Conservation (phyloP, 129 eudicot genomes). For the Centella asiatica region DNA sequence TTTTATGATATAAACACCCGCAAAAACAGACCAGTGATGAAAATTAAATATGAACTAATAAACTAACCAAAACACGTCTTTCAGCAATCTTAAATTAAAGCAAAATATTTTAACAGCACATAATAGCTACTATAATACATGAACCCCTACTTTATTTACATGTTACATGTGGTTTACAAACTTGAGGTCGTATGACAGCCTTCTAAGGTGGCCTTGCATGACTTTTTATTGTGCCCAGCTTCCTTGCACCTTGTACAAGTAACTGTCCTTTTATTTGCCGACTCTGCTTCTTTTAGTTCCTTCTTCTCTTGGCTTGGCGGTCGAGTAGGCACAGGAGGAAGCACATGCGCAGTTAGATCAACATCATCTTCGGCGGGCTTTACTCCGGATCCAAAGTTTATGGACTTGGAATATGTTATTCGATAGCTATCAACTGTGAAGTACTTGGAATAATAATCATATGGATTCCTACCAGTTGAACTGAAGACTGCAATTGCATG, state of each 20-base stretch:
- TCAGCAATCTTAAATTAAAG: neutral
- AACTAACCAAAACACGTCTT: neutral
- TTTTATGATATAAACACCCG: no score
- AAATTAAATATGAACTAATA: neutral
- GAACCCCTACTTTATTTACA: neutral
- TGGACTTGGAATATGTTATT: conserved; percentile 40
- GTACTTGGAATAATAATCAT: conserved; percentile 51
- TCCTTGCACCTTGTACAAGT: conserved; percentile 73
- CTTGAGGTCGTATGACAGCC: neutral
- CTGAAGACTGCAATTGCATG: conserved; percentile 71
- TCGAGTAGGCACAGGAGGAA: conserved; percentile 53
- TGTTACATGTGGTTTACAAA: neutral
- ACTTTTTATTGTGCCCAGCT: conserved; percentile 67
- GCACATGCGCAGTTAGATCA: conserved; percentile 37
- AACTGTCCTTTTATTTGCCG: conserved; percentile 54
- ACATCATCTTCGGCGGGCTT: conserved; percentile 20
- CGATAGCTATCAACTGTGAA: conserved; percentile 59
- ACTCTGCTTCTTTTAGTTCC: conserved; percentile 44
- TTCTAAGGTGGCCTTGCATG: conserved; percentile 39
- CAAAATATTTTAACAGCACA: neutral
- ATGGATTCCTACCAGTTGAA: conserved; percentile 35
- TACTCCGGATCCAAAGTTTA: conserved; percentile 40
- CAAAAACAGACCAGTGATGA: no score
- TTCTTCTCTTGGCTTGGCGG: conserved; percentile 26
- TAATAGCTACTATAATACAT: neutral